Evolutionary conservation across 1,284 basidiomycete genomes (phyloP), one percentile per base, ranked within the genome.

Genomic region (Cryptococcus neoformans): DNA sequence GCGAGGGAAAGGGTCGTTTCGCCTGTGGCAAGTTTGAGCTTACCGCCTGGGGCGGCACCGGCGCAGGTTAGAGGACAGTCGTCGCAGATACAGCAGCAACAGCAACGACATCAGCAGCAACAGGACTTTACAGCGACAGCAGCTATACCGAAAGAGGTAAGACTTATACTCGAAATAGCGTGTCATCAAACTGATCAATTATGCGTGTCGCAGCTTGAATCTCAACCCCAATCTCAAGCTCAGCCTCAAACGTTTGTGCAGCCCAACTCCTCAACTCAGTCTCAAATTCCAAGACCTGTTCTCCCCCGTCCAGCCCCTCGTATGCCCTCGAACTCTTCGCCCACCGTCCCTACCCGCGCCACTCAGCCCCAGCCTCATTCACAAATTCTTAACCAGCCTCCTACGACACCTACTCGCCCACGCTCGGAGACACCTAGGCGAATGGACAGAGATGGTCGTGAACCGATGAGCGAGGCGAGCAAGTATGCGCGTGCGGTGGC

Each of bases 401-500:
- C 28, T 28, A 28, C 28, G 28, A 28, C 28, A 28, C 28, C 28
- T 4, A 28, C 4, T 28, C 28, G 28, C 28, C 28, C 28, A 28
- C 28, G 28, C 28, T 28, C 28, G 28, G 28, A 28, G 4, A 28
- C 28, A 4, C 28, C 28, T 28, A 28, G 28, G 4, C 28, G 28
- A 28, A 28, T 28, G 28, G 28, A 28, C 28, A 28, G 28, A 28
- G 28, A 28, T 28, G 28, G 28, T 28, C 28, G 28, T 4, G 37
- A 40, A 10, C 35, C n/a, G 17, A 44, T 62, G 10, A 52, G 59
- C 12, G 62, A 67, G 47, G 62, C 64, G 4, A 58, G 64, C 47
- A 62, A 60, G 16, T 66, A 66, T 40, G 62, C 62, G 1, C 56
- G 42, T 44, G 51, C 60, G 10, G 53, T 66, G 17, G 51, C 64